Evolutionary conservation across 768 basidiomycete genomes (phyloP).

Genomic region (Suillus weaverae): DNA sequence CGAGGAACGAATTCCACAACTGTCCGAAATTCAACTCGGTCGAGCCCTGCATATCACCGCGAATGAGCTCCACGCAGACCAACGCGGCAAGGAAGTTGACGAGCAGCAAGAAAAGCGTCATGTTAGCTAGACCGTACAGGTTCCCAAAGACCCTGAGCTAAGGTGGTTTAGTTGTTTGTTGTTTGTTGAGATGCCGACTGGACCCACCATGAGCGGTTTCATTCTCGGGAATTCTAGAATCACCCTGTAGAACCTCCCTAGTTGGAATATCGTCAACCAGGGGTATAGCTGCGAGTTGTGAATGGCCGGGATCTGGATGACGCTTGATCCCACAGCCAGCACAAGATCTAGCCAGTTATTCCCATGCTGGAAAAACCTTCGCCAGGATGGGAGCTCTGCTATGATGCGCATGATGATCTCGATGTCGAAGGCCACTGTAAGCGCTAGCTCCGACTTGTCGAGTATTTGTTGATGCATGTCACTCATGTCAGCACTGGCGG

Average conservation of each 20-base stretch:
- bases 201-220: constrained; percentile 77
- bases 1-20: constrained; percentile 82
- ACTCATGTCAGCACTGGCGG: constrained; percentile 53
- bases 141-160: constrained; percentile 90
- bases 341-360: constrained; percentile 74
- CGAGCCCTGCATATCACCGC: constrained; percentile 68
- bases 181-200: neutral
- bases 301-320: constrained; percentile 86
- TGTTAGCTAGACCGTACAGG: constrained; percentile 87
- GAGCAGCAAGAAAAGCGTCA: constrained; percentile 86
- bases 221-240: constrained; percentile 89
- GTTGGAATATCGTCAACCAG: constrained; percentile 89
- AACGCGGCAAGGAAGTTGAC: constrained; percentile 87
- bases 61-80: constrained; percentile 78
- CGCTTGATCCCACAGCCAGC: constrained; percentile 69
- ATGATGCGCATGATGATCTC: constrained; percentile 80
- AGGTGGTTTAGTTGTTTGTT: constrained; percentile 1
- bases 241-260: constrained; percentile 87
- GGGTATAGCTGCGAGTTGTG: constrained; percentile 63
- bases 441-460: constrained; percentile 67
- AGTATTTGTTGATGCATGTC: constrained; percentile 46
- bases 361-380: constrained; percentile 61
- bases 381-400: constrained; percentile 79
- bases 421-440: constrained; percentile 83
- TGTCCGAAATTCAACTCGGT: constrained; percentile 73